A percentile compares a stretch with the other conserved stretches of the same genome.
Evolutionary conservation across 2,329 filamentous ascomycete species (phyloP).

Genomic region (Colletotrichum theobromicola): DNA sequence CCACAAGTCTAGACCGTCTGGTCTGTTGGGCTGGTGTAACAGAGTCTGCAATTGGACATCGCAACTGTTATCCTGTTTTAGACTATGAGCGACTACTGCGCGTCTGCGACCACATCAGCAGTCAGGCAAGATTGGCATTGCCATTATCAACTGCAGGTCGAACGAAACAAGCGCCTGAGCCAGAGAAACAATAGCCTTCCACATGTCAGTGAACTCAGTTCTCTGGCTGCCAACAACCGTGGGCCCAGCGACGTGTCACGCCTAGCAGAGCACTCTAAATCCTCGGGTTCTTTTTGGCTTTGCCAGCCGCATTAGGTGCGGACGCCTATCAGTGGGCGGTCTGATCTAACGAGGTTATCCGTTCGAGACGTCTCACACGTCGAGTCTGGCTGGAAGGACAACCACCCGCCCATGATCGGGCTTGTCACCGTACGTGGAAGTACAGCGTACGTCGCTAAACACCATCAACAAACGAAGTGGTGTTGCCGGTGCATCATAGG

Average conservation of each 20-base stretch:
- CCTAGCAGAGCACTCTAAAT: background rate
- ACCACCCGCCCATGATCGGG: background rate
- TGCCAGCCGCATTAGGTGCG: background rate
- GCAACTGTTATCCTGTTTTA: background rate
- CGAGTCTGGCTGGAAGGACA: background rate
- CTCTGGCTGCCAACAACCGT: background rate
- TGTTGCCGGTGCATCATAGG: background rate
- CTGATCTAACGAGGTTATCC: background rate
- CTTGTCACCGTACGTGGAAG: background rate
- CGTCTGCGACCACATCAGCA: background rate
- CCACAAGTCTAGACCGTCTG: background rate
- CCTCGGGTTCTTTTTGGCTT: background rate
- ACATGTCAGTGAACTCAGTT: slow-evolving; percentile 1
- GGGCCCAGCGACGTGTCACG: slow-evolving; percentile 8
- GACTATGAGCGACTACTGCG: background rate
- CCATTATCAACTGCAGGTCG: background rate
- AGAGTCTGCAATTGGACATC: background rate
- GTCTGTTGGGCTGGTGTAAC: background rate
- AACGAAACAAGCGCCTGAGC: slow-evolving; percentile 18
- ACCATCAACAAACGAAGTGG: background rate
- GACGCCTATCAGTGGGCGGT: slow-evolving; percentile 1
- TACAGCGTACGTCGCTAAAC: background rate
- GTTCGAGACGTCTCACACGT: slow-evolving; percentile 16
- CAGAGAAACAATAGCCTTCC: background rate
- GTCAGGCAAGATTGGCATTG: background rate